A percentile compares a stretch with the other conserved stretches of the same genome.
phyloP scores from a whole-genome alignment of 345 rosid species.

The Citrus sinensis region DVS_A1.0 CM039161.1:18452001-18452500 shows the following conservation, averaged over 20 bases:
- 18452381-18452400: neutral
- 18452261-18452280: neutral
- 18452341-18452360: neutral
- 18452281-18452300: neutral
- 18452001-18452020: no score
- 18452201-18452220: neutral
- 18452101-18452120: no score
- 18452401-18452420: no score
- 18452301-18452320: neutral
- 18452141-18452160: no score
- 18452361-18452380: no score
- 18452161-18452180: no score
- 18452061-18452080: no score
- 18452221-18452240: neutral
- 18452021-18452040: no score
- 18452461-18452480: conserved; percentile 23
- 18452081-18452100: no score
- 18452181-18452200: no score
- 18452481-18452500: conserved; percentile 44
- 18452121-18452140: no score
- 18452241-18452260: neutral
- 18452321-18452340: neutral
- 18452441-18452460: neutral
- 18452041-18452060: no score
- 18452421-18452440: neutral